Evolutionary conservation across 1,139 yeast genomes (phyloP).

Genomic region (Protomyces inouyei): DNA sequence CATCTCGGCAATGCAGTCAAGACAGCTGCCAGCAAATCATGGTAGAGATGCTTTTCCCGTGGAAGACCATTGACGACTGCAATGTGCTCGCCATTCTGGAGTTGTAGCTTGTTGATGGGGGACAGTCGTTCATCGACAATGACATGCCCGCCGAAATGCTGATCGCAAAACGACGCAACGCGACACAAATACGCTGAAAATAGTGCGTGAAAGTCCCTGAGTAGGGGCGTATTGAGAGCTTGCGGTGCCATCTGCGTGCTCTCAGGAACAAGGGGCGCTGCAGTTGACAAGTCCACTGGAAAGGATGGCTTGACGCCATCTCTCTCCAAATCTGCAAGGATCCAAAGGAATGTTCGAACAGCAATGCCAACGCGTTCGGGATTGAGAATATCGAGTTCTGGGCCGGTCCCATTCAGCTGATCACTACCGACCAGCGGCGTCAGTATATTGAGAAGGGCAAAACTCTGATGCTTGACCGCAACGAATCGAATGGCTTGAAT

Average conservation of each 20-base stretch:
- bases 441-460: constrained; percentile 70
- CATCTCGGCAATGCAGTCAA: constrained; percentile 70
- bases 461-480: constrained; percentile 74
- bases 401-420: constrained; percentile 40
- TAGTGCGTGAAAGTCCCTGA: constrained; percentile 10
- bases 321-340: constrained; percentile 56
- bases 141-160: constrained; percentile 14
- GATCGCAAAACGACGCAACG: constrained; percentile 30
- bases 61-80: constrained; percentile 5
- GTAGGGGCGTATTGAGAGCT: not conserved
- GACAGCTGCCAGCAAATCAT: constrained; percentile 64
- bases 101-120: not conserved
- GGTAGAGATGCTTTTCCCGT: constrained; percentile 39
- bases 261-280: not conserved
- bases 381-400: constrained; percentile 57
- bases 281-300: constrained; percentile 48
- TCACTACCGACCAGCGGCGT: constrained; percentile 47
- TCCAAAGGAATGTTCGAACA: constrained; percentile 62
- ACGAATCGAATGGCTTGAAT: constrained; percentile 68
- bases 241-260: not conserved
- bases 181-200: constrained; percentile 6
- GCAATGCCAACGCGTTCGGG: constrained; percentile 71
- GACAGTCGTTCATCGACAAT: constrained; percentile 4
- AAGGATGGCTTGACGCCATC: constrained; percentile 61
- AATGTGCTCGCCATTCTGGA: not conserved